Evolutionary conservation across 306 rosid species (phyloP), one percentile per base, ranked within the genome.

Genomic region (Vigna reflexopilosa): DNA sequence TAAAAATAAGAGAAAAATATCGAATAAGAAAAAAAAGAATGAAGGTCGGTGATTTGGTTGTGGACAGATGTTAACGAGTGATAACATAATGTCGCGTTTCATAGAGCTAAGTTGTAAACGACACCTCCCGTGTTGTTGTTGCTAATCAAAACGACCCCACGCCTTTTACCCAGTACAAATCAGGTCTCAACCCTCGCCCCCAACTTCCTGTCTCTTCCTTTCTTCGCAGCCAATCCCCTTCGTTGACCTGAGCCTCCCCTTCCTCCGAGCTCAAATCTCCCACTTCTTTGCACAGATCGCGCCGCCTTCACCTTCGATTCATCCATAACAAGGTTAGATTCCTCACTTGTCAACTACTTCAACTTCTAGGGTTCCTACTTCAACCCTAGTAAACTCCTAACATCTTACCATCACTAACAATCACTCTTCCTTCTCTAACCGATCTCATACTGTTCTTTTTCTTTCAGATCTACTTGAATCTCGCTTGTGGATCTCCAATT

Each of bases 381-480:
- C 5, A 70, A 62, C 81, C 61, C 57, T 63, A 69, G 71, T 77
- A 80, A 72, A 69, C 32, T 69, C 70, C 6, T 19, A 11, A 32
- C 59, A 63, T 61, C 9, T 42, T 26, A 6, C 19, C 13, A 12
- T 82, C 74, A 69, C 26, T 66, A 65, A 4, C 19, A 45, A 12
- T 81, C 74, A 69, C 26, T 69, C 69, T 5, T 68, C 22, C 10
- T 40, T 47, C 16, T n/a, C 26, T 67, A 20, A 77, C 64, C 5
- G 48, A 44, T 44, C 48, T 44, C 2, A 44, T 10, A 9, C 10
- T 44, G 54, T 26, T 63, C 1, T 11, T 2, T 82, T 58, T 78
- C 52, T 81, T 81, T 62, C 93, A 91, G 97, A 93, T 93, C 95
- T 90, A 45, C 62, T 38, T 47, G 63, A 74, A 45, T 73, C 63